Evolutionary conservation across 163 green algal genomes (phyloP).

Genomic region (Scenedesmus sp.): DNA sequence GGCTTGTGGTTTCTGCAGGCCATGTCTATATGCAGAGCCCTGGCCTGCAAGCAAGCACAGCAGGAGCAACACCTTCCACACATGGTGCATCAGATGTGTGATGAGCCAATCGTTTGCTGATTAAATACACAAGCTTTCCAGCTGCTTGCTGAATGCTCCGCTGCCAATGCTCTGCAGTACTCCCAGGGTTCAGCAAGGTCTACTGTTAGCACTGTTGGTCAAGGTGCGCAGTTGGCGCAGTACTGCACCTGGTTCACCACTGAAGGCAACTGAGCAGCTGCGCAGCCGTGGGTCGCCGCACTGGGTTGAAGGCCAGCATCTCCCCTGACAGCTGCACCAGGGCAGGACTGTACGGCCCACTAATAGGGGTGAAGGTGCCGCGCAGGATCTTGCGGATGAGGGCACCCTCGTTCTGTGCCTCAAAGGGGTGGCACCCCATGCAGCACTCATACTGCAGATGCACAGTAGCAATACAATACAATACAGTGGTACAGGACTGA

Average conservation of each 20-base stretch:
- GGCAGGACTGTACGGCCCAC: conserved; percentile 60
- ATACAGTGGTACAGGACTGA: too few relatives aligned
- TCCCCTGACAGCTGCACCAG: conserved; percentile 51
- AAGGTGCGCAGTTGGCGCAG: too few relatives aligned
- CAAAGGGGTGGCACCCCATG: conserved; percentile 75
- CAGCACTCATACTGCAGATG: conserved; percentile 74
- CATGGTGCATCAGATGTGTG: neutral
- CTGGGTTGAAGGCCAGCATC: conserved; percentile 63
- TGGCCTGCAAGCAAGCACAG: conserved; percentile 48
- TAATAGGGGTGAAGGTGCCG: conserved; percentile 68
- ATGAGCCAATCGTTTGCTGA: too few relatives aligned
- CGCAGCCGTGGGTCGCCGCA: conserved; percentile 52
- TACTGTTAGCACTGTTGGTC: neutral
- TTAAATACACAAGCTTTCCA: neutral
- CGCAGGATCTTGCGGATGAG: conserved; percentile 80
- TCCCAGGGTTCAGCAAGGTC: neutral
- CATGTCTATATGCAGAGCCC: conserved; percentile 60
- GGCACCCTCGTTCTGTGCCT: conserved; percentile 77
- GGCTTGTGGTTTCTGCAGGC: conserved; percentile 33
- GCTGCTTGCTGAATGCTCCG: neutral
- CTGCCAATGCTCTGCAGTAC: neutral
- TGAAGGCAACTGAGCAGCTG: conserved; percentile 59
- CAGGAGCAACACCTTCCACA: neutral
- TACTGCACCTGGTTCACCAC: conserved; percentile 56
- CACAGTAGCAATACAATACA: too few relatives aligned